A percentile compares a stretch with the other conserved stretches of the same genome.
Evolutionary conservation across 2,329 filamentous ascomycete genomes (phyloP).

Genomic region (Trichoderma sp.): DNA sequence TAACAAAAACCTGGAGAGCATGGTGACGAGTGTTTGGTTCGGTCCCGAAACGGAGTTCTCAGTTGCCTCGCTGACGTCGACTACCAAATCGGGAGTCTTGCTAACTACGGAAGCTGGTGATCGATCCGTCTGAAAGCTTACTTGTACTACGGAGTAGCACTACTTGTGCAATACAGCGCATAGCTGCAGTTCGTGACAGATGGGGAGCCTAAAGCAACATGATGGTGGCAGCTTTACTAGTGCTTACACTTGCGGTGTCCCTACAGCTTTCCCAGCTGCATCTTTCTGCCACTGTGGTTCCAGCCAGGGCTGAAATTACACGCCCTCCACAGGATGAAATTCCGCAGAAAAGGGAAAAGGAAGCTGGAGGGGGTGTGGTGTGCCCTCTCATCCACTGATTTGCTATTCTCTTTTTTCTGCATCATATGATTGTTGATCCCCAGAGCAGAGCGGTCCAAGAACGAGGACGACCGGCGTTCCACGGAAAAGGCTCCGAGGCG

Average conservation of each 20-base stretch:
- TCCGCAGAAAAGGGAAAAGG: background rate
- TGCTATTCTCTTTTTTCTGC: background rate
- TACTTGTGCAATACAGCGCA: constrained; percentile 17
- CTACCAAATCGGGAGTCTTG: background rate
- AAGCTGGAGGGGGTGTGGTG: background rate
- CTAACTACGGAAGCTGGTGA: constrained; percentile 12
- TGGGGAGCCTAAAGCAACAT: constrained; percentile 2
- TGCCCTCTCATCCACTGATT: background rate
- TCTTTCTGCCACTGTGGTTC: constrained; percentile 8
- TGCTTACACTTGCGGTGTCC: constrained; percentile 20
- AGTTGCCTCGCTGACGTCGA: background rate
- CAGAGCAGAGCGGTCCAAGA: background rate
- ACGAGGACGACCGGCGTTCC: background rate
- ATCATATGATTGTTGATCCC: constrained; percentile 10
- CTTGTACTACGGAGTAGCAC: constrained; percentile 5
- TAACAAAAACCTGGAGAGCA: background rate
- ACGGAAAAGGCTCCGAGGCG: background rate
- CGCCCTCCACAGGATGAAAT: background rate
- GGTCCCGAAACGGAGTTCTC: background rate
- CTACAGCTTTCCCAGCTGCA: constrained; percentile 8
- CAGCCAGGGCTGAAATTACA: constrained; percentile 18
- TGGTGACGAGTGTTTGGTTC: background rate
- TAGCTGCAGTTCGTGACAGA: constrained; percentile 14
- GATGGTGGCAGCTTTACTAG: constrained; percentile 14
- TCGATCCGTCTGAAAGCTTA: constrained; percentile 8